These are phyloP conservation scores for Sisymbrium irio DNA, from an alignment of 345 rosid species.

Conservation along the genomic window DNA sequence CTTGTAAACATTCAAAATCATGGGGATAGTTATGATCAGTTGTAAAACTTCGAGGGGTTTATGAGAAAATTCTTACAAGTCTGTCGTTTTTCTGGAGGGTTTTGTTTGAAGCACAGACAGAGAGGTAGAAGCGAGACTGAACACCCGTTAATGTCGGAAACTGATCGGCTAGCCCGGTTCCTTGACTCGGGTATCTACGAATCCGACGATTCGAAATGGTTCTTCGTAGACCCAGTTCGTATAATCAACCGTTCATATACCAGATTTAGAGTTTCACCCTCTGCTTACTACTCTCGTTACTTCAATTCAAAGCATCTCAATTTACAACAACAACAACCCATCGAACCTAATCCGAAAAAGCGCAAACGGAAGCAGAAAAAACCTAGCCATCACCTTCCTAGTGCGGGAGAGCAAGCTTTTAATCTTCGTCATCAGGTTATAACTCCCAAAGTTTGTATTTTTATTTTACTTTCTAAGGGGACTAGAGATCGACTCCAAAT, in stretches of 20 bases:
- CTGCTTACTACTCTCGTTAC: constrained; percentile 75
- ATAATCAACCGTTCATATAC: constrained; percentile 54
- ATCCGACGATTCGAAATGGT: constrained; percentile 40
- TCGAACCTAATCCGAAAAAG: constrained; percentile 38
- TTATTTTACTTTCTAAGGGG: neutral
- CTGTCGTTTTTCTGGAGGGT: neutral
- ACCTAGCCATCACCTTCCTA: constrained; percentile 32
- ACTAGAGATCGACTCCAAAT: neutral
- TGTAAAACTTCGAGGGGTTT: neutral
- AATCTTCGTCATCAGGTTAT: constrained; percentile 67
- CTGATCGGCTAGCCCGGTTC: constrained; percentile 37
- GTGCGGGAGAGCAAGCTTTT: constrained; percentile 63
- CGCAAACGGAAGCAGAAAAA: constrained; percentile 55
- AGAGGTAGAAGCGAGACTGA: neutral
- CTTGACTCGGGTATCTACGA: constrained; percentile 53
- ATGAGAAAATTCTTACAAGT: neutral
- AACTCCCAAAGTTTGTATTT: neutral
- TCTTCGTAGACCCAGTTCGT: constrained; percentile 73
- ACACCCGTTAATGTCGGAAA: constrained; percentile 37
- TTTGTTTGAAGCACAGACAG: neutral
- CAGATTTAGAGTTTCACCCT: constrained; percentile 58
- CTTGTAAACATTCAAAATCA: neutral
- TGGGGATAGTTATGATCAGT: neutral
- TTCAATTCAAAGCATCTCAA: constrained; percentile 41
- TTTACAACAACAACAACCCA: neutral